Evolutionary conservation across 805 yeast species (phyloP), one percentile per base, ranked within the genome.

Genomic region (Candida ipomoeae): DNA sequence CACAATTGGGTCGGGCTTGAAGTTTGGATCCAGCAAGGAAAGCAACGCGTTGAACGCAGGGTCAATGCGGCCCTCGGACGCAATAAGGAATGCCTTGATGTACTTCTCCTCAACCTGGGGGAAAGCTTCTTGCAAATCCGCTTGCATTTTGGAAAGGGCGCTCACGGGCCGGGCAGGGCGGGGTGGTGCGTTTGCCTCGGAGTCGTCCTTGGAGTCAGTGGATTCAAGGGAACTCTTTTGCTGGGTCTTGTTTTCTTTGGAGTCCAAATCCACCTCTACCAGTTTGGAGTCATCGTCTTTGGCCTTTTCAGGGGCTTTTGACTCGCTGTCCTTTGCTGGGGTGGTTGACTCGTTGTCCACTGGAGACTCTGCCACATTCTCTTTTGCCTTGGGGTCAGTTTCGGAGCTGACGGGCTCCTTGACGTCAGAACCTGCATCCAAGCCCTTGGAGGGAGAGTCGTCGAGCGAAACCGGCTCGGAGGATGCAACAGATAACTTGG

Each of bases 21-120:
- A 75, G 3, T 75, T 64, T 8, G 92, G 92, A 67, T 91, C 97
- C 15, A 88, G 83, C 48, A 89, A 69, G 58, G 80, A 89, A 52
- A 92, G 73, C 60, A 91, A 72, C 0, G 97, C 97, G 65, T 85
- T 87, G 73, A 92, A 92, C 1, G 97, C 96, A 1, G 87, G 84
- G 59, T 89, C 97, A 40, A 89, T 65, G 44, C 79, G 74, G 29
- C 96, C 96, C 44, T 78, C 81, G 17, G 96, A 82, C 2, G 98
- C 98, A 63, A 94, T 87, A 50, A 91, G 73, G 1, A 89, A 84
- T 29, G 96, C 90, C 48, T 83, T 81, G 54, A 89, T 75, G 59
- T 83, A 80, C 54, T 82, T 80, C 31, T 79, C 86, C 39, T 89
- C 96, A 21, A 83, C 68, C 15, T 74, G 70, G 1, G 99, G 98